Evolutionary conservation across 1,284 basidiomycete species (phyloP).

Genomic region (Marasmius oreades): DNA sequence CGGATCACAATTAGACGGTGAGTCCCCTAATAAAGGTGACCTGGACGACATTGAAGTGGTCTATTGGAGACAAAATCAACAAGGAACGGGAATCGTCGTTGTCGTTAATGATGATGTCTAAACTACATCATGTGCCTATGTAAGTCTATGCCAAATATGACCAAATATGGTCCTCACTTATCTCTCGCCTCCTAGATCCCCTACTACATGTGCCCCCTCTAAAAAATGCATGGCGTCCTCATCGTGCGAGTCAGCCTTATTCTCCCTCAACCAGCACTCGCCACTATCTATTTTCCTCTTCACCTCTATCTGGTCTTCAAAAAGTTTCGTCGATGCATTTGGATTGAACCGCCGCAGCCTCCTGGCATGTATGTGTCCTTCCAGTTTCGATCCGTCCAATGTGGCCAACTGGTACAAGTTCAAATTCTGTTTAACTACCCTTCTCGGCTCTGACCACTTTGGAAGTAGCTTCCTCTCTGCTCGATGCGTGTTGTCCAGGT

Average conservation of each 20-base stretch:
- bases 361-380: conserved; percentile 14
- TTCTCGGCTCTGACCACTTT: conserved; percentile 21
- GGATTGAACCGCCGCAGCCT: conserved; percentile 14
- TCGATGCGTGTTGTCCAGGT: conserved; percentile 26
- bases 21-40: too few species aligned
- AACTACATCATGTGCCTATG: not conserved
- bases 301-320: conserved; percentile 13
- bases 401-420: conserved; percentile 21
- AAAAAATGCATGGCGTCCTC: too few species aligned
- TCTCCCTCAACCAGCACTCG: not conserved
- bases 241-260: too few species aligned
- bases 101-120: not conserved
- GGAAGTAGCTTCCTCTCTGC: conserved; percentile 23
- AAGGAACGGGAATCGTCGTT: too few species aligned
- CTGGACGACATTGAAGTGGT: too few species aligned
- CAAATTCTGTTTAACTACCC: conserved; percentile 11
- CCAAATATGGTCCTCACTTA: not conserved
- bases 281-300: conserved; percentile 3
- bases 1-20: too few species aligned
- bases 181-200: not conserved
- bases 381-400: conserved; percentile 11
- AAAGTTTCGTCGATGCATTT: not conserved
- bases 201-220: conserved; percentile 13
- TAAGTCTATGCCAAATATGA: not conserved
- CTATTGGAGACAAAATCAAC: too few species aligned